These are phyloP conservation scores for Cystofilobasidium bisporidii DNA, from an alignment of 768 basidiomycete species.

Conservation along the genomic window DNA sequence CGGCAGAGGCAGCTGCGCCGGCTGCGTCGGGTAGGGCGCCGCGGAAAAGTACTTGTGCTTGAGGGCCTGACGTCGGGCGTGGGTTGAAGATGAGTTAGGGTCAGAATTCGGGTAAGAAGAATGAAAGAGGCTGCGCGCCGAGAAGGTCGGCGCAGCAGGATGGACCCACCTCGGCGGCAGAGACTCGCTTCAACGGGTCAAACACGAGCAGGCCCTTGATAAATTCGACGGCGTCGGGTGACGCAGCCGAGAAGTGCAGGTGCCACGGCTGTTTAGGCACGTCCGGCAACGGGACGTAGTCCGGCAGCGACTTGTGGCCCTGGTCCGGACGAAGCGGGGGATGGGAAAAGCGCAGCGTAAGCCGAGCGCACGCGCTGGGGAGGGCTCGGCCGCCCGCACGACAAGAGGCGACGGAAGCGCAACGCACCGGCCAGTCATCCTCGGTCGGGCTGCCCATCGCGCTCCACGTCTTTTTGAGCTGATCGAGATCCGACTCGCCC, in stretches of 20 bases:
- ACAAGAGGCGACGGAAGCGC: not conserved
- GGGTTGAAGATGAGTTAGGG: too few species aligned
- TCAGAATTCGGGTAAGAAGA: not conserved
- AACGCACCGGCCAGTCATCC: slow-evolving; percentile 86
- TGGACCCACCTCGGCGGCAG: slow-evolving; percentile 66
- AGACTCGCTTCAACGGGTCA: slow-evolving; percentile 73
- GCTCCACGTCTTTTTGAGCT: slow-evolving; percentile 84
- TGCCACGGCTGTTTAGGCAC: slow-evolving; percentile 74
- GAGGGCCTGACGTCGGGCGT: slow-evolving; percentile 53
- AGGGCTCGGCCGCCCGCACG: too few species aligned
- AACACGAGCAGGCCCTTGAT: slow-evolving; percentile 69
- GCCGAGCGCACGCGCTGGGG: not conserved
- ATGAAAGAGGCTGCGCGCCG: not conserved
- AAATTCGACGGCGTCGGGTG: slow-evolving; percentile 71
- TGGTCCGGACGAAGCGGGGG: slow-evolving; percentile 37
- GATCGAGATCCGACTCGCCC: slow-evolving; percentile 93
- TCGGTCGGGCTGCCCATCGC: slow-evolving; percentile 94
- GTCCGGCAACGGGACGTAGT: slow-evolving; percentile 76
- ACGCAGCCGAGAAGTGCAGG: slow-evolving; percentile 83
- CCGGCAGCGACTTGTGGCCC: slow-evolving; percentile 84
- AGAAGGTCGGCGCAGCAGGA: not conserved
- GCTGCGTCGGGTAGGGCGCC: slow-evolving; percentile 76
- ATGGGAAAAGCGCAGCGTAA: not conserved
- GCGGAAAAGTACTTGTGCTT: slow-evolving; percentile 78
- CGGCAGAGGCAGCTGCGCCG: slow-evolving; percentile 72